phyloP scores from a whole-genome alignment of 2,329 filamentous ascomycete species.

The Colletotrichum kahawae region DNA sequence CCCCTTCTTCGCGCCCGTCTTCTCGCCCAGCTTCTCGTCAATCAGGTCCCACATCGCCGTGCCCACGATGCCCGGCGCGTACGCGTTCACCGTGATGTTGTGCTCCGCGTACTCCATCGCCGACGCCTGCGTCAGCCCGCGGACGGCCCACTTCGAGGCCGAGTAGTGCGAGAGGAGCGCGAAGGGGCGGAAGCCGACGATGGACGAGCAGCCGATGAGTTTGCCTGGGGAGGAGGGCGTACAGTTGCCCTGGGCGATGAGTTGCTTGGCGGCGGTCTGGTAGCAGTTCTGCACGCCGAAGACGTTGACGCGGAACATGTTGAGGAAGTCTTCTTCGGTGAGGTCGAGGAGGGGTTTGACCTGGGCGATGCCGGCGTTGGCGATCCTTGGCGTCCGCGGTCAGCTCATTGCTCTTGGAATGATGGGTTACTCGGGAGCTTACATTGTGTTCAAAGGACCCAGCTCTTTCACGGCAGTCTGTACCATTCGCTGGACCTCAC shows the following conservation, averaged over 20 bases:
- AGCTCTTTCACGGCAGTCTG: conserved; percentile 54
- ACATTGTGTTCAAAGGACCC: conserved; percentile 51
- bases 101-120: conserved; percentile 70
- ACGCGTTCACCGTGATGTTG: conserved; percentile 70
- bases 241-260: conserved; percentile 58
- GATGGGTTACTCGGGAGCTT: background rate
- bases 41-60: conserved; percentile 74
- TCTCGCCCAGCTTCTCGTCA: conserved; percentile 53
- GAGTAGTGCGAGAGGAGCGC: conserved; percentile 66
- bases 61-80: conserved; percentile 71
- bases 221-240: conserved; percentile 37
- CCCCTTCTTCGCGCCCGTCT: conserved; percentile 49
- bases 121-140: conserved; percentile 65
- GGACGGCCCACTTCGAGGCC: conserved; percentile 69
- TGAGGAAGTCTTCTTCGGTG: conserved; percentile 59
- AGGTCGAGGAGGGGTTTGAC: conserved; percentile 61
- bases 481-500: conserved; percentile 57
- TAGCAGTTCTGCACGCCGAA: conserved; percentile 71
- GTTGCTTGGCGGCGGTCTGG: conserved; percentile 64
- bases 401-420: conserved; percentile 37
- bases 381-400: conserved; percentile 41
- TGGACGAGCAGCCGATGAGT: conserved; percentile 52
- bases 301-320: conserved; percentile 70
- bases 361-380: conserved; percentile 67
- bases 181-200: conserved; percentile 67